Evolutionary conservation across 73 alveolate genomes (phyloP).

Genomic region (Strombidium stylifer): DNA sequence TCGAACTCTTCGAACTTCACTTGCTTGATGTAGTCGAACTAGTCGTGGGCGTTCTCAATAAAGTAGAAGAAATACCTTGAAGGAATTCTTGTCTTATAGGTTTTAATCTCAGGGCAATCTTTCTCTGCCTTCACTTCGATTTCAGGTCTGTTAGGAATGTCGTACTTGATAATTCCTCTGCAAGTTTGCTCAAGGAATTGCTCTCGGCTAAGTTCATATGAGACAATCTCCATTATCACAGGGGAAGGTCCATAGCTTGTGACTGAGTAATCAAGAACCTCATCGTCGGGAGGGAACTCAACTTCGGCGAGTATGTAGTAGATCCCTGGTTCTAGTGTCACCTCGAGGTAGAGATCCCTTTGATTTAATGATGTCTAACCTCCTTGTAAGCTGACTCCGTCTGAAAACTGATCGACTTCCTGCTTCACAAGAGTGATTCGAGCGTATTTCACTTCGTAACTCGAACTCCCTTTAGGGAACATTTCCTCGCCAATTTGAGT

Average conservation of each 20-base stretch:
- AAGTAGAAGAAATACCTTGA: constrained; percentile 70
- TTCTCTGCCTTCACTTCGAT: constrained; percentile 45
- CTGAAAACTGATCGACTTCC: background rate
- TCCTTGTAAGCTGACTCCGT: constrained; percentile 71
- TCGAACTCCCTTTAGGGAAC: constrained; percentile 65
- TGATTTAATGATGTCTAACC: constrained; percentile 75
- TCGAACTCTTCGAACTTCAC: constrained; percentile 73
- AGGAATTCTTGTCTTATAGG: constrained; percentile 64
- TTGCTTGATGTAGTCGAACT: constrained; percentile 60
- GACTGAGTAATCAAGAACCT: constrained; percentile 30
- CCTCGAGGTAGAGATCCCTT: constrained; percentile 76
- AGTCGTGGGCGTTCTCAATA: constrained; percentile 40
- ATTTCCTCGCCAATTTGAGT: constrained; percentile 55
- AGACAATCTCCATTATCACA: constrained; percentile 35
- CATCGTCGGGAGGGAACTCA: constrained; percentile 55
- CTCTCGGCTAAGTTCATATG: constrained; percentile 10
- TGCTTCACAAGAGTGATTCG: constrained; percentile 12
- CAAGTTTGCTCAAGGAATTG: constrained; percentile 42
- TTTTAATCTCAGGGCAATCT: constrained; percentile 63
- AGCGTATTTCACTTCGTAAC: constrained; percentile 65
- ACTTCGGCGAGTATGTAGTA: constrained; percentile 83
- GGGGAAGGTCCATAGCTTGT: constrained; percentile 51
- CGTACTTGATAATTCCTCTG: constrained; percentile 29
- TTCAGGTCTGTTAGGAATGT: background rate
- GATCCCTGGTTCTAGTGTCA: constrained; percentile 75